Percentiles rank a stretch among this genome's conserved stretches.
Evolutionary conservation across 345 rosid species (phyloP).

Genomic region (Gossypium turneri): DNA sequence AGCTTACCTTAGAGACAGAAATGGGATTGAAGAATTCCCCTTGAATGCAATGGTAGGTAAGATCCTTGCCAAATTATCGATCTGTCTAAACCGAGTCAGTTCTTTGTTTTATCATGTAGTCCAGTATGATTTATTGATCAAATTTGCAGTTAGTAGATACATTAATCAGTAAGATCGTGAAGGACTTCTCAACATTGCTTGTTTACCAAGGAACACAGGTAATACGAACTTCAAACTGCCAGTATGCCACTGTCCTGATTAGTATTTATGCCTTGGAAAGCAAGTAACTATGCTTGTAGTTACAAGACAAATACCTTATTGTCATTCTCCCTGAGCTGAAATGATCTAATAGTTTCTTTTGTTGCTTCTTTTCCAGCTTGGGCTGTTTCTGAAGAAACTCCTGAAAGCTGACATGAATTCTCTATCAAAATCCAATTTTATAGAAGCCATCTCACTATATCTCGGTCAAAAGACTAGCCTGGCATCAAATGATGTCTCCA

Average conservation of each 20-base stretch:
- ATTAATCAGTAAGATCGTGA: conserved; percentile 75
- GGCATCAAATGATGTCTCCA: conserved; percentile 67
- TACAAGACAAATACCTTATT: not conserved
- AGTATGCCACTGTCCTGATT: not conserved
- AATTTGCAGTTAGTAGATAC: conserved; percentile 68
- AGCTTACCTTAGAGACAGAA: conserved; percentile 67
- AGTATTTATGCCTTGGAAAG: not conserved
- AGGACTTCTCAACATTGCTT: conserved; percentile 78
- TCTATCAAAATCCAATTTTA: conserved; percentile 56
- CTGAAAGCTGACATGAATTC: conserved; percentile 58
- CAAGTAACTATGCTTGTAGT: not conserved
- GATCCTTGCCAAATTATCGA: conserved; percentile 24
- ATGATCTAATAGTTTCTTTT: not conserved
- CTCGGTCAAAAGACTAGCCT: conserved; percentile 51
- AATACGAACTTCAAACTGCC: conserved; percentile 9
- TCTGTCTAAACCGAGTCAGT: not conserved
- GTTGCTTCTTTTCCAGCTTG: conserved; percentile 38
- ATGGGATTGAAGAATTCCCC: conserved; percentile 61
- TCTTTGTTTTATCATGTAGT: conserved; percentile 6
- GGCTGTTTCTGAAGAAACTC: conserved; percentile 64
- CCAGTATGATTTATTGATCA: conserved; percentile 11
- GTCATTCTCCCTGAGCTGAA: not conserved
- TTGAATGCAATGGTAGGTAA: conserved; percentile 95
- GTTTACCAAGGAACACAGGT: conserved; percentile 91
- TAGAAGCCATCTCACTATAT: conserved; percentile 71